Percentiles rank a stretch among this genome's conserved stretches.
phyloP scores from a whole-genome alignment of 805 yeast species.

The Candida easanensis region DNA sequence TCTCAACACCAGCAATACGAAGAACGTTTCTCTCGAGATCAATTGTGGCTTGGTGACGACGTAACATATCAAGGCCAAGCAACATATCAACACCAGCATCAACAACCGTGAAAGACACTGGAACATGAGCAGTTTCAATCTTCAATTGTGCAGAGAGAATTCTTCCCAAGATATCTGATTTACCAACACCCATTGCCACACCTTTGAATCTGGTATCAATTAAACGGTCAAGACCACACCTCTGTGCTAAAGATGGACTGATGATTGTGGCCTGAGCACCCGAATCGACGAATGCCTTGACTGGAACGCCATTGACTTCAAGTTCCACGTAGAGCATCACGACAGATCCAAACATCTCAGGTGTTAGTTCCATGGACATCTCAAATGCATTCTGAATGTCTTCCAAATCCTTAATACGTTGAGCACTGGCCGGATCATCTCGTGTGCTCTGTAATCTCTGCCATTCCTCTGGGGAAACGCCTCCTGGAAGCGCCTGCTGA shows the following conservation, averaged over 20 bases:
- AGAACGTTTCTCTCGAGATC: constrained; percentile 68
- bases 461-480: constrained; percentile 38
- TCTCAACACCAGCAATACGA: constrained; percentile 67
- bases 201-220: constrained; percentile 81
- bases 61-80: constrained; percentile 88
- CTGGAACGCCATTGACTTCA: constrained; percentile 73
- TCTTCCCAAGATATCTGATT: constrained; percentile 71
- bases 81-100: constrained; percentile 73
- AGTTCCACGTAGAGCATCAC: constrained; percentile 80
- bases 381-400: constrained; percentile 76
- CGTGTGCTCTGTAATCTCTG: constrained; percentile 57
- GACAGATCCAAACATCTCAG: constrained; percentile 83
- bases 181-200: constrained; percentile 89
- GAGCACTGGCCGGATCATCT: constrained; percentile 67
- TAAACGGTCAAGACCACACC: constrained; percentile 63
- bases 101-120: constrained; percentile 68
- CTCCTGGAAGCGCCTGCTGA: constrained; percentile 7
- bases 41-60: constrained; percentile 79
- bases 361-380: constrained; percentile 81
- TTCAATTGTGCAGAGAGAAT: constrained; percentile 87
- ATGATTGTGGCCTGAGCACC: constrained; percentile 93
- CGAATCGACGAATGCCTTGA: constrained; percentile 93
- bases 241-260: constrained; percentile 72
- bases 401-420: constrained; percentile 61
- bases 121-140: constrained; percentile 62